phyloP scores from a whole-genome alignment of 2,329 filamentous ascomycete genomes.

The Clarireedia paspali region DNA sequence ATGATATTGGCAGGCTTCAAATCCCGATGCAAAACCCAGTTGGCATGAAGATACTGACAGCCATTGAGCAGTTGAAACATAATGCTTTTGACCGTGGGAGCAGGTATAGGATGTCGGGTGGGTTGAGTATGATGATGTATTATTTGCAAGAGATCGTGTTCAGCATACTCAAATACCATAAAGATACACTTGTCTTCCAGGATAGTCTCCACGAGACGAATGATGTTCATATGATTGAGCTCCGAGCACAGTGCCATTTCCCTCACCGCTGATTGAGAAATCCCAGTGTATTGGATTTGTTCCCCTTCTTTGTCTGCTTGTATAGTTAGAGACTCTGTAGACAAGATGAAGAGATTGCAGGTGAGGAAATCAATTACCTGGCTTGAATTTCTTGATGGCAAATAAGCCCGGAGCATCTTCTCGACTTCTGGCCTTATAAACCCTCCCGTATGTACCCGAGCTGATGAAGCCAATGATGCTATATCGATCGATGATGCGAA shows the following conservation, averaged over 20 bases:
- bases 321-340: constrained; percentile 37
- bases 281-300: constrained; percentile 87
- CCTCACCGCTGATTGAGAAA: constrained; percentile 92
- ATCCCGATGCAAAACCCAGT: constrained; percentile 96
- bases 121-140: constrained; percentile 94
- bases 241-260: constrained; percentile 98
- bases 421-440: constrained; percentile 86
- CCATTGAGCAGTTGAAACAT: constrained; percentile 95
- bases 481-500: constrained; percentile 85
- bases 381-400: constrained; percentile 86
- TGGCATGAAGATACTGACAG: constrained; percentile 86
- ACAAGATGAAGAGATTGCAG: background rate
- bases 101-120: constrained; percentile 78
- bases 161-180: constrained; percentile 98
- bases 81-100: constrained; percentile 83
- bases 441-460: constrained; percentile 93
- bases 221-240: constrained; percentile 79
- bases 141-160: constrained; percentile 94
- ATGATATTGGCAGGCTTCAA: constrained; percentile 98
- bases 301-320: constrained; percentile 95
- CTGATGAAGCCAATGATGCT: constrained; percentile 98
- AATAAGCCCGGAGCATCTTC: constrained; percentile 73
- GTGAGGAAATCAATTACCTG: constrained; percentile 15
- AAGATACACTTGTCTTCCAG: constrained; percentile 98
- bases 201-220: constrained; percentile 89